Evolutionary conservation across 2,329 filamentous ascomycete genomes (phyloP), one percentile per base, ranked within the genome.

Genomic region (Verticillium albo-atrum): DNA sequence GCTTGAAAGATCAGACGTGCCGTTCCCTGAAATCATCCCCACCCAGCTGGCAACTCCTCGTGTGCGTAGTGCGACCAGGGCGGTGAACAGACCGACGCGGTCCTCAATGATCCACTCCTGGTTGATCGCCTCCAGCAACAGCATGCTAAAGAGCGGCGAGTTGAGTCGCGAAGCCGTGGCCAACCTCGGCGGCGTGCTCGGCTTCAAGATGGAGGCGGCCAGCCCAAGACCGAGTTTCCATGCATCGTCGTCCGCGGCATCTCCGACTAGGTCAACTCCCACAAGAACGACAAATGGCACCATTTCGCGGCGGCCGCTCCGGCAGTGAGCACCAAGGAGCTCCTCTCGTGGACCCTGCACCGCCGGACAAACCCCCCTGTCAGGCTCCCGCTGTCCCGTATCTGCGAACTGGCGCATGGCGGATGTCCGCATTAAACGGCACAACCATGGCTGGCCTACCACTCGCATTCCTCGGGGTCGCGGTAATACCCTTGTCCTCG

Each of bases 191-290:
- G 51, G 54, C 34, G 57, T 62, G 9, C 54, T 63, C 26, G 64
- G 64, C 32, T 64, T 66, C 42, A 60, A 64, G 55, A 65, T 65
- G 67, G 67, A 68, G 42, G 66, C 65, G 1, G 67, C 65, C 2
- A 63, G 2, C 17, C 63, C 6, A 61, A 62, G 54, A 60, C 35
- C 23, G 58, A 61, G 28, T 63, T 58, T 30, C 59, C 62, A 0
- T 65, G 64, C 23, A 59, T 65, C n/a, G 64, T 65, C 1, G 60
- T 66, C 32, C 60, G 63, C 10, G 66, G 66, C 12, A 67, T 68
- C 12, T 66, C 59, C 9, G 58, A 68, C 37, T 67, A 68, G 42
- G 59, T 62, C 3, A 64, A 68, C 27, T 63, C 66, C 4, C 64
- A 68, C 28, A 67, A 68, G 54, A 67, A 66, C 50, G 58, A 67